Conservation (phyloP, 2,329 filamentous ascomycete genomes). For the Colletotrichum falcatum region DNA sequence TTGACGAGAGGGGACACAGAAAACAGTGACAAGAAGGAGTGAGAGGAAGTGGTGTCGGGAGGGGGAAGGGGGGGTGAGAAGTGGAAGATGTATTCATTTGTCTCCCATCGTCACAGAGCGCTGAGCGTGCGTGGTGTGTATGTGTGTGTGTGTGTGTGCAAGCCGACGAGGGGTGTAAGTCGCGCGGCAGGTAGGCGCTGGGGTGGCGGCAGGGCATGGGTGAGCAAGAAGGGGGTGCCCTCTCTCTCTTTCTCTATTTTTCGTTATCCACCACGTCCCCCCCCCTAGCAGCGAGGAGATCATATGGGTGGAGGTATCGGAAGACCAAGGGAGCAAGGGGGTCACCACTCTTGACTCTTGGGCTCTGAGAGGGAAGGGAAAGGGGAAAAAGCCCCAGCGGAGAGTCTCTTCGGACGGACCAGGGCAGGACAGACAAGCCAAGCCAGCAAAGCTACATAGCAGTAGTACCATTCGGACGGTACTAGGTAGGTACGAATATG, state of each 20-base stretch:
- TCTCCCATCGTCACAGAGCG: conserved; percentile 30
- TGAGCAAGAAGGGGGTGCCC: conserved; percentile 9
- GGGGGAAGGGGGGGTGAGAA: conserved; percentile 36
- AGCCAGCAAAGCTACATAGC: conserved; percentile 21
- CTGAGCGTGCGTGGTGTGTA: not conserved
- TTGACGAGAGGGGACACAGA: conserved; percentile 33
- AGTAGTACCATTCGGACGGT: not conserved
- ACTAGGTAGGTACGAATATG: not conserved
- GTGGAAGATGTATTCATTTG: conserved; percentile 40
- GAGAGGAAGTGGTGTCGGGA: conserved; percentile 30
- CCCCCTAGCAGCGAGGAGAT: conserved; percentile 40
- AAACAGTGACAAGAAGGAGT: conserved; percentile 36
- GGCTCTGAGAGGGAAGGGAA: conserved; percentile 37
- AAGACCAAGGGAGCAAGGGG: conserved; percentile 42
- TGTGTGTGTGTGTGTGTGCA: conserved; percentile 10
- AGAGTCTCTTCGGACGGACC: conserved; percentile 19
- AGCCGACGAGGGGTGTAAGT: conserved; percentile 40
- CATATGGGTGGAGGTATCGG: conserved; percentile 42
- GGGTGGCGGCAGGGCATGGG: conserved; percentile 40
- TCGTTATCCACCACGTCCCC: conserved; percentile 26
- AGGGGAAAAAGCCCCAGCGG: conserved; percentile 27
- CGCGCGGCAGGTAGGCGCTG: conserved; percentile 34
- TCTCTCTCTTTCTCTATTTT: conserved; percentile 19
- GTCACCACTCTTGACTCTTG: conserved; percentile 17
- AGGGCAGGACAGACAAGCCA: conserved; percentile 27